Percentiles rank a stretch among this genome's conserved stretches.
Conservation (phyloP, 371 early-diverging fungal species). For the Capniomyces stellatus region DNA sequence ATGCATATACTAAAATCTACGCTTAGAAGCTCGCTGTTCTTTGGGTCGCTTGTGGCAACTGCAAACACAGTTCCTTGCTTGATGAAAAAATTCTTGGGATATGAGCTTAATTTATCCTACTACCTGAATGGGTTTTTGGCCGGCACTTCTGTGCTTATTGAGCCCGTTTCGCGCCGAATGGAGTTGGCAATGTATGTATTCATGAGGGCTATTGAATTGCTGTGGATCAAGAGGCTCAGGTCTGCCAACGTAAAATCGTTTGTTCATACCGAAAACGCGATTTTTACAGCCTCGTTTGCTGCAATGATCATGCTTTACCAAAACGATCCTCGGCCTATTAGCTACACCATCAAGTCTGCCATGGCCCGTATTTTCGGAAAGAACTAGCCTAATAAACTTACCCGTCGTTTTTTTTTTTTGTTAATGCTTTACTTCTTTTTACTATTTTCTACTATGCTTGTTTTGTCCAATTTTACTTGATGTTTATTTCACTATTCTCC, state of each 20-base stretch:
- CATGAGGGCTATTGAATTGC: conserved; percentile 55
- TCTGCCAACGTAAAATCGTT: conserved; percentile 26
- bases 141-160: conserved; percentile 50
- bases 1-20: conserved; percentile 32
- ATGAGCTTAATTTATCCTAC: conserved; percentile 36
- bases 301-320: conserved; percentile 69
- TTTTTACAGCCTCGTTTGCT: conserved; percentile 58
- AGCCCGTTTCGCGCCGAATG: conserved; percentile 51
- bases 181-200: conserved; percentile 70
- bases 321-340: conserved; percentile 49
- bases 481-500: no score
- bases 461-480: no score
- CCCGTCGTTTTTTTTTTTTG: not conserved
- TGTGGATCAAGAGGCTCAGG: conserved; percentile 30
- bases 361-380: conserved; percentile 71
- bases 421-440: not conserved
- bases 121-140: conserved; percentile 41
- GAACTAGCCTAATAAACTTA: no score
- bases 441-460: no score
- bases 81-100: conserved; percentile 33
- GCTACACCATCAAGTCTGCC: conserved; percentile 48
- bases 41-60: conserved; percentile 41
- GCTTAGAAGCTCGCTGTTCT: conserved; percentile 46
- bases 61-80: conserved; percentile 45
- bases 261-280: conserved; percentile 33